These are phyloP conservation scores for Kazachstania bromeliacearum DNA, from an alignment of 805 yeast species.

Conservation along the genomic window DNA sequence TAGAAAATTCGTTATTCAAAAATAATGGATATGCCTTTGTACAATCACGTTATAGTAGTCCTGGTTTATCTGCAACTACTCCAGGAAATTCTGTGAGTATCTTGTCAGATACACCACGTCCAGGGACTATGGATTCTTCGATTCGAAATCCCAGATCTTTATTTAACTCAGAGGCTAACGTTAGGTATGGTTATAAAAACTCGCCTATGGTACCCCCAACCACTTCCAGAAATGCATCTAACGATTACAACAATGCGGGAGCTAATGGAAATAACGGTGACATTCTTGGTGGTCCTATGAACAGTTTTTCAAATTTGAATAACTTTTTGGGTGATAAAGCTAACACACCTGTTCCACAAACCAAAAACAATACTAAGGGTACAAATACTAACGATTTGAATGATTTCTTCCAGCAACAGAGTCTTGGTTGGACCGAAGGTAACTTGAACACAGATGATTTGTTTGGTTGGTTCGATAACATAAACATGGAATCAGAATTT, in stretches of 20 bases:
- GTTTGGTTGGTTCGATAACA: slow-evolving; percentile 81
- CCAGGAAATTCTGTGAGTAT: slow-evolving; percentile 1
- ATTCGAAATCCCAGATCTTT: slow-evolving; percentile 2
- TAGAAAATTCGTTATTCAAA: slow-evolving; percentile 3
- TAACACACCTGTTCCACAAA: background rate
- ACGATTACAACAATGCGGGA: no score
- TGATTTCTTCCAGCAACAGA: slow-evolving; percentile 68
- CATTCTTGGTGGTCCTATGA: background rate
- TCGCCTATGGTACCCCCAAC: no score
- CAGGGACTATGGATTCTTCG: no score
- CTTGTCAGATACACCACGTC: background rate
- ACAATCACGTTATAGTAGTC: background rate
- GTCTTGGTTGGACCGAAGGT: slow-evolving; percentile 77
- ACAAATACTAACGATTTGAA: slow-evolving; percentile 30
- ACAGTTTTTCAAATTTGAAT: background rate
- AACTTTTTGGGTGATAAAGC: background rate
- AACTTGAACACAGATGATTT: slow-evolving; percentile 64
- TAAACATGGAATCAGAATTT: slow-evolving; percentile 59
- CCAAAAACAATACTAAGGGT: background rate
- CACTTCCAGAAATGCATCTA: no score
- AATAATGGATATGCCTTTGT: slow-evolving; percentile 1
- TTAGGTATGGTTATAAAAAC: no score
- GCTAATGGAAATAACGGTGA: no score
- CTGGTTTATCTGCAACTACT: background rate
- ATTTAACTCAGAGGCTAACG: slow-evolving; percentile 1